Conservation (phyloP, 1,284 basidiomycete species). For the Neonothopanus nambi region DNA sequence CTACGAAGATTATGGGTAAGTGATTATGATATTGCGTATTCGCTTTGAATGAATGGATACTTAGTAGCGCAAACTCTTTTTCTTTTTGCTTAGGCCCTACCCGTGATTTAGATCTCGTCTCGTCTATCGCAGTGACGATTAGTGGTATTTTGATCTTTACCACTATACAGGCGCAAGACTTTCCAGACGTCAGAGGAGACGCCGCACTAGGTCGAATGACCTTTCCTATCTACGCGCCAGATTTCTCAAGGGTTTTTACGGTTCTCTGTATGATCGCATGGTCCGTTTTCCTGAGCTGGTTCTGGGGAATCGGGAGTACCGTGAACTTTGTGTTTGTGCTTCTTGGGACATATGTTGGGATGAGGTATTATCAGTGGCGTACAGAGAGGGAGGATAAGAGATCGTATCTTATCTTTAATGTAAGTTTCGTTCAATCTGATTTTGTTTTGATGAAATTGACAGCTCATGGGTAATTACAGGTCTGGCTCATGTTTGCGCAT, state of each 20-base stretch:
- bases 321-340: conserved; percentile 13
- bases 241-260: conserved; percentile 21
- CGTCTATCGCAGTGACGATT: conserved; percentile 23
- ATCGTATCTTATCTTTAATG: no score
- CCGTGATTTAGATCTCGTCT: no score
- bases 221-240: conserved; percentile 31
- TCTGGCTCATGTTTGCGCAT: no score
- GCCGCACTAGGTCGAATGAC: conserved; percentile 28
- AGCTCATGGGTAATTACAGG: no score
- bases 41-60: conserved; percentile 34
- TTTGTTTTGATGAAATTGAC: no score
- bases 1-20: no score
- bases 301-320: conserved; percentile 21
- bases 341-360: conserved; percentile 20
- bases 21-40: no score
- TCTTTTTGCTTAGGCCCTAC: conserved; percentile 19
- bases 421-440: no score
- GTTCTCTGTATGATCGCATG: conserved; percentile 18
- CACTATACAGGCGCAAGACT: conserved; percentile 39
- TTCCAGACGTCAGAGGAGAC: conserved; percentile 33
- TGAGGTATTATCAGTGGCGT: conserved; percentile 19
- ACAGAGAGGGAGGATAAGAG: conserved; percentile 16
- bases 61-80: neutral
- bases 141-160: conserved; percentile 29
- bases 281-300: conserved; percentile 17